Base-by-base conservation (phyloP, 2,329 filamentous ascomycete species). In the Botryosphaeria dothidea region DNA sequence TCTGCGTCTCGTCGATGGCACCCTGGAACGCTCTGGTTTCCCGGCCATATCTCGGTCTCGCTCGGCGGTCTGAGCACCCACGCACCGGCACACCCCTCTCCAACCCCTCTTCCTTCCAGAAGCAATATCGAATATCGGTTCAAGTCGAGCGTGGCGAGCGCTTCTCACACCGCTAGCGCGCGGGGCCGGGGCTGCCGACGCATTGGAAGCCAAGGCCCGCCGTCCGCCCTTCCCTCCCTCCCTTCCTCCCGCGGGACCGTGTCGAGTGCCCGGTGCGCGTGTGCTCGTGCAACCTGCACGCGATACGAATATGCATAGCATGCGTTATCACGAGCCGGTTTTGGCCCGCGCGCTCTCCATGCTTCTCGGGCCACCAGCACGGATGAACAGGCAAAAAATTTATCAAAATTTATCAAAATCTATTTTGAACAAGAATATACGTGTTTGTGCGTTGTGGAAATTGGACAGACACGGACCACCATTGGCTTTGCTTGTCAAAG, bases 11-110 rank as follows among this genome's bases (percentile, higher is more conserved):
- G 21, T 29, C 54, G 36, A 58, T 17, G 8, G 25, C 13, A 17
- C 4, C 23, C 13, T 13, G 3, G 29, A 36, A 29, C 46, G 27
- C 49, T 52, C 27, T 34, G 29, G 15, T 41, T 46, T 41, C 17
- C 56, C 56, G 56, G 56, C 56, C 56, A 46, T 60, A 60, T 60
- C 56, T 60, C 56, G 56, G 56, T 60, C 38, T 46, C 54, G 38
- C 9, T 46, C 54, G 25, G 38, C 38, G 56, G 56, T 41, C 56
- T n/a, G 43, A 60, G 56, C 56, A 60, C 41, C 41, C 7, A 34
- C 5, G 31, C 31, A 17, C 46, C 23, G 13, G 21, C n/a, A 23
- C n/a, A 21, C 56, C 41, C 56, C 56, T 57, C 52, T 57, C 25
- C 17, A 13, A 19, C n/a, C 27, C 41, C 56, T 38, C n/a, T n/a